phyloP scores from a whole-genome alignment of 805 yeast species.

The Starmera pachycereana region DNA sequence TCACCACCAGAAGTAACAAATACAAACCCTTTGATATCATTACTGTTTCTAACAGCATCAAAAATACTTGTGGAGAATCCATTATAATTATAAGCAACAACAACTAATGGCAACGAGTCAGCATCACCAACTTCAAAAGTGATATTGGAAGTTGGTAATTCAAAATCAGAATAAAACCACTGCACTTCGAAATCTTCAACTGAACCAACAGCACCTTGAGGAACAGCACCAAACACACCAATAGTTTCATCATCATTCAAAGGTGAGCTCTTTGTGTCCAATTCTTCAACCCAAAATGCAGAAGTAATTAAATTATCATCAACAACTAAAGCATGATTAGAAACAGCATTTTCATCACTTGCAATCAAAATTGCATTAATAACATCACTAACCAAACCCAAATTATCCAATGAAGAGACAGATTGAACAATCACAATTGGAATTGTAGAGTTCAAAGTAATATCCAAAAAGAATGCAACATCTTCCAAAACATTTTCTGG shows the following conservation, averaged over 20 bases:
- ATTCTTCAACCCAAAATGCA: constrained; percentile 40
- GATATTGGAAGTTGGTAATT: neutral
- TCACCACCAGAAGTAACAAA: constrained; percentile 39
- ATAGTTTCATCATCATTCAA: too few relatives aligned
- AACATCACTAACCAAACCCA: constrained; percentile 41
- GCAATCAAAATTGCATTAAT: constrained; percentile 42
- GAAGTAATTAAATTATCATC: constrained; percentile 36
- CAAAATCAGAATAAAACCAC: constrained; percentile 16
- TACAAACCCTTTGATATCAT: constrained; percentile 30
- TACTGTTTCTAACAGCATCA: constrained; percentile 20
- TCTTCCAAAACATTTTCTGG: constrained; percentile 42
- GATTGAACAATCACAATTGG: constrained; percentile 45
- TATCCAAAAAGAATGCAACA: constrained; percentile 39
- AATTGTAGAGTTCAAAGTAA: constrained; percentile 23
- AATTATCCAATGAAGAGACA: constrained; percentile 40
- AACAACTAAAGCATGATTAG: constrained; percentile 38
- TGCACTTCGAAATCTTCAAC: constrained; percentile 35
- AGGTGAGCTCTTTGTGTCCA: constrained; percentile 37
- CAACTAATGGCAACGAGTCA: constrained; percentile 23
- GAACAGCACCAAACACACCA: constrained; percentile 19
- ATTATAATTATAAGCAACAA: constrained; percentile 34
- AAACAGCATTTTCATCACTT: constrained; percentile 23
- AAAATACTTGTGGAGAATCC: constrained; percentile 31
- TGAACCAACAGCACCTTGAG: constrained; percentile 42
- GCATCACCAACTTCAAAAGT: constrained; percentile 6